A percentile compares a stretch with the other conserved stretches of the same genome.
phyloP scores from a whole-genome alignment of 2,329 filamentous ascomycete species.

The Dothistroma pini region DNA sequence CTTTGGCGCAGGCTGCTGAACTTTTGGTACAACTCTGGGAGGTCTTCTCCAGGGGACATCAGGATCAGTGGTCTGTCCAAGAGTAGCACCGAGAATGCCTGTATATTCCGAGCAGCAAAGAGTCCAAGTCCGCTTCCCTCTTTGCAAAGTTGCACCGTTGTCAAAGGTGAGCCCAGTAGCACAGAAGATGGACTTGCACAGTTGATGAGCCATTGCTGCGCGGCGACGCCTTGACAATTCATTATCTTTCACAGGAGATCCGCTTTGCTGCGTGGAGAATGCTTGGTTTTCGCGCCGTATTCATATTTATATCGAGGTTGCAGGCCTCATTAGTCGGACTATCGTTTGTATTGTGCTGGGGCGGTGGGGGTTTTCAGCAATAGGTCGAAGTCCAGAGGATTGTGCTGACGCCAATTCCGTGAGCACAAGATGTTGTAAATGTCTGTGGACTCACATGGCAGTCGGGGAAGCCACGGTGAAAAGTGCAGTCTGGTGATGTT shows the following conservation, averaged over 20 bases:
- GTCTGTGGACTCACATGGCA: background rate
- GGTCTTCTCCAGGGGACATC: slow-evolving; percentile 24
- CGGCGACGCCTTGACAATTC: slow-evolving; percentile 12
- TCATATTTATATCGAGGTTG: background rate
- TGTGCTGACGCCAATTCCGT: too few relatives aligned
- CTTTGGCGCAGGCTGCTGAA: slow-evolving; percentile 13
- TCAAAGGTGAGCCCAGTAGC: slow-evolving; percentile 14
- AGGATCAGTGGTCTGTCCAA: slow-evolving; percentile 18
- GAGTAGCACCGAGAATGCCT: slow-evolving; percentile 18
- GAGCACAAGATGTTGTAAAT: too few relatives aligned
- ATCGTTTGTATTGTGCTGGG: background rate
- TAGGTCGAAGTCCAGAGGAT: background rate
- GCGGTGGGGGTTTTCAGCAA: background rate
- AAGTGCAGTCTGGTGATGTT: background rate
- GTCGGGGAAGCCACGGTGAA: background rate
- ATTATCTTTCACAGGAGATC: background rate
- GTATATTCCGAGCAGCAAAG: slow-evolving; percentile 16
- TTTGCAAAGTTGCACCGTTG: slow-evolving; percentile 15
- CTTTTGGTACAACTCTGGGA: slow-evolving; percentile 23
- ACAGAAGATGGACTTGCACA: slow-evolving; percentile 13
- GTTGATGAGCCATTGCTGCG: slow-evolving; percentile 19
- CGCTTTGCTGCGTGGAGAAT: background rate
- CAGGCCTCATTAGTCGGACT: background rate
- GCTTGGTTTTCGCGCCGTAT: background rate
- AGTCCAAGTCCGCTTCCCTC: slow-evolving; percentile 23